Evolutionary conservation across 2,329 filamentous ascomycete genomes (phyloP), one percentile per base, ranked within the genome.

Genomic region (Scortechinia acanthostroma): DNA sequence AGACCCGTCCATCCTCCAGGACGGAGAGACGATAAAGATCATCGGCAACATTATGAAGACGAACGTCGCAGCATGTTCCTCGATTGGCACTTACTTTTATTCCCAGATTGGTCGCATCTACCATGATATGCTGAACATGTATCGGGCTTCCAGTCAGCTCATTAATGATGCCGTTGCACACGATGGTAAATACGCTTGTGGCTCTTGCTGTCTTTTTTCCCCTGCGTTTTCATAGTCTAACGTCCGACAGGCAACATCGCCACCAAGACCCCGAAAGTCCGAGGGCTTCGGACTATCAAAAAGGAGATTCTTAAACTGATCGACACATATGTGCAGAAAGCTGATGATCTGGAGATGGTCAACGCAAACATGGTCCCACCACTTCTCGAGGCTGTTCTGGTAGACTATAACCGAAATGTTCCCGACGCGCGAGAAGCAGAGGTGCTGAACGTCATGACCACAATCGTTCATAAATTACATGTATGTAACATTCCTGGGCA

Each of bases 1-100:
- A 49, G 84, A 96, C 59, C 89, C 93, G 0, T 76, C 82, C 19
- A 90, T 93, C 53, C 74, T 98, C 13, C 89, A 97, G 62, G 90
- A 97, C 58, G 74, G 83, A 10, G 91, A 98, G 54, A 95, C 91
- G 1, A 97, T 98, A 70, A 98, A 98, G 72, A 84, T 98, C 53
- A 91, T 98, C 50, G 93, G 93, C 53, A 98, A 98, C 67, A 96
- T 98, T 61, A 98, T 98, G 93, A 98, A 98, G 77, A 98, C 93
- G 1, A 98, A 98, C 56, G 93, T 98, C 3, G 91, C 94, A n/a
- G 93, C 93, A 25, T 98, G 93, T 64, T 88, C 88, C 25, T 97
- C 93, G 1, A 93, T 98, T 47, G 93, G 94, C 23, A 83, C 88
- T 44, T 98, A 97, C 68, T 98, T 98, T 65, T 96, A 95, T 59